Evolutionary conservation across 1,284 basidiomycete genomes (phyloP).

Genomic region (Phaffia rhodozyma): DNA sequence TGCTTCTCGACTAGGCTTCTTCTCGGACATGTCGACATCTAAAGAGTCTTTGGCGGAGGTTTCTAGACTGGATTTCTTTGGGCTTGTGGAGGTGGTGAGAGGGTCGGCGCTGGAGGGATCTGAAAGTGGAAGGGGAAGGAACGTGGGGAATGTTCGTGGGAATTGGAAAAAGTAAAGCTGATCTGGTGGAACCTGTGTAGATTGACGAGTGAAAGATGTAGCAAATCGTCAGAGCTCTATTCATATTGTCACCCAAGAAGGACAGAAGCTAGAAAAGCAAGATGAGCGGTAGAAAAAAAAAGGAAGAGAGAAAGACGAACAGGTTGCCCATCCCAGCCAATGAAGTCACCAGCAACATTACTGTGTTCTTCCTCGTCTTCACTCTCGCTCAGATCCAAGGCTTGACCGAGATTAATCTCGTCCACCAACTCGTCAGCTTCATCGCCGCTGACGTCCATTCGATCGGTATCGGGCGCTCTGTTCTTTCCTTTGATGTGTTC

Average conservation of each 20-base stretch:
- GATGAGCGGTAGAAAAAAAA: conserved; percentile 8
- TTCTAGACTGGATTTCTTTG: conserved; percentile 19
- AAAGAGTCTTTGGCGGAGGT: conserved; percentile 5
- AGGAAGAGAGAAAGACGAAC: conserved; percentile 26
- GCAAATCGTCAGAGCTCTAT: conserved; percentile 11
- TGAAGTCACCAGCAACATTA: conserved; percentile 71
- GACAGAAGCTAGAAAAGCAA: too few relatives aligned
- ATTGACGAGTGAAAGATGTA: conserved; percentile 4
- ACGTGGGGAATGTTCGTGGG: conserved; percentile 73
- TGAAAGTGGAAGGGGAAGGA: conserved; percentile 34
- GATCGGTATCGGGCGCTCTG: background rate
- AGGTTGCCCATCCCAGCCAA: conserved; percentile 31
- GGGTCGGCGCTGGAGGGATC: conserved; percentile 23
- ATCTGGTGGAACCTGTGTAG: conserved; percentile 49
- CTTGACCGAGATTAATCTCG: conserved; percentile 51
- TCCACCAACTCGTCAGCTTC: conserved; percentile 34
- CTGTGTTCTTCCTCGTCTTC: conserved; percentile 78
- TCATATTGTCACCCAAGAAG: conserved; percentile 2
- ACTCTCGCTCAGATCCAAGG: conserved; percentile 66
- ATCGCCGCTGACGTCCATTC: conserved; percentile 18
- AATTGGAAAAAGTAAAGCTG: conserved; percentile 86
- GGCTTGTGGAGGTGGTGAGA: conserved; percentile 18
- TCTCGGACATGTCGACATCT: conserved; percentile 16
- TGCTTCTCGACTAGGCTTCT: conserved; percentile 17
- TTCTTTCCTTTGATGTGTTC: too few relatives aligned